Evolutionary conservation across 148 eudicot species (phyloP).

Genomic region (Vaccinium corymbosum): DNA sequence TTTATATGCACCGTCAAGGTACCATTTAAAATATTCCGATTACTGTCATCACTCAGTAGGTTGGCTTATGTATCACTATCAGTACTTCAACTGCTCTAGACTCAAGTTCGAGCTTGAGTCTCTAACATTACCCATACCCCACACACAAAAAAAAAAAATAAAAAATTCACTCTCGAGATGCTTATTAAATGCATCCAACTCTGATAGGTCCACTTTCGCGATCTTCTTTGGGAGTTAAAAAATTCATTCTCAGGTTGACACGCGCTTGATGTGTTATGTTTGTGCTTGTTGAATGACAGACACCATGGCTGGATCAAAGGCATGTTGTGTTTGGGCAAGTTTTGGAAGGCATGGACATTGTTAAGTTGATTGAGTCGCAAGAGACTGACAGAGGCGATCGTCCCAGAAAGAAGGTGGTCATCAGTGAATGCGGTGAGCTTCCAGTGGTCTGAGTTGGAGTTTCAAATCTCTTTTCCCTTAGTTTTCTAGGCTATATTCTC

Average conservation of each 20-base stretch:
- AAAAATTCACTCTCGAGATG: no score
- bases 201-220: neutral
- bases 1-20: constrained; percentile 97
- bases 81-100: neutral
- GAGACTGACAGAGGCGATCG: constrained; percentile 95
- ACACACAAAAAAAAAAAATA: no score
- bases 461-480: neutral
- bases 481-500: constrained; percentile 6
- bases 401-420: constrained; percentile 68
- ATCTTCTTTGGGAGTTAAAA: neutral
- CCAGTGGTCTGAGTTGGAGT: constrained; percentile 44
- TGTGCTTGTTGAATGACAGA: constrained; percentile 43
- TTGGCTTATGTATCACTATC: neutral
- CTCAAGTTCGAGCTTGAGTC: neutral
- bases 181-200: neutral
- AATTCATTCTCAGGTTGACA: neutral
- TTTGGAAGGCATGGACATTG: constrained; percentile 90
- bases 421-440: constrained; percentile 87
- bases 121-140: neutral
- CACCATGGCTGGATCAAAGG: constrained; percentile 89
- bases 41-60: neutral
- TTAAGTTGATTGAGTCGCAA: constrained; percentile 71
- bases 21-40: constrained; percentile 7
- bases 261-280: neutral
- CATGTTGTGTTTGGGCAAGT: constrained; percentile 96